A percentile compares a stretch with the other conserved stretches of the same genome.
Evolutionary conservation across 2,329 filamentous ascomycete genomes (phyloP).

Genomic region (Aspergillus nomiae): DNA sequence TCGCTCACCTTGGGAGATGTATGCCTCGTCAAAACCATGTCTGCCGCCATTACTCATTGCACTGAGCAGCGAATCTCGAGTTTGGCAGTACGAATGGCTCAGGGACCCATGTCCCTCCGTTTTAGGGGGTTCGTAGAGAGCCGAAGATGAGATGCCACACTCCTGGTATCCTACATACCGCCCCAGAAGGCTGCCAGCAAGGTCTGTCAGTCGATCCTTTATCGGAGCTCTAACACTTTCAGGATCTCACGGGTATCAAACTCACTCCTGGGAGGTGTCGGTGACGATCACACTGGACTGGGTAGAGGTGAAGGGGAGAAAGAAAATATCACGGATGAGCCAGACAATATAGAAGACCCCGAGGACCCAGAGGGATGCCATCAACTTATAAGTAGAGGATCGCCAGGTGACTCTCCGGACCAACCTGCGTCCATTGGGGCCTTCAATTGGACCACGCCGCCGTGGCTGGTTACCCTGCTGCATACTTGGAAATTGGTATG

Average conservation of each 20-base stretch:
- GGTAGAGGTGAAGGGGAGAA: constrained; percentile 34
- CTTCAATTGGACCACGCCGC: constrained; percentile 42
- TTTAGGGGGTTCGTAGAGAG: constrained; percentile 37
- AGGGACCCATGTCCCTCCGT: constrained; percentile 15
- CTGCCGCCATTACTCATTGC: constrained; percentile 46
- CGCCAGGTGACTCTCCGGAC: constrained; percentile 46
- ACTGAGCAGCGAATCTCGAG: constrained; percentile 38
- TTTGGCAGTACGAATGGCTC: constrained; percentile 33
- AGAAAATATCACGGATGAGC: constrained; percentile 44
- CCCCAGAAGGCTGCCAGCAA: constrained; percentile 34
- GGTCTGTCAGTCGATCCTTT: constrained; percentile 16
- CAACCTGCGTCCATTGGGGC: constrained; percentile 41
- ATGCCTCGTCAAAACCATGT: constrained; percentile 45
- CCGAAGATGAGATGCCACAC: constrained; percentile 37
- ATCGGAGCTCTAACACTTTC: background rate
- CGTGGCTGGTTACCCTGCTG: constrained; percentile 25
- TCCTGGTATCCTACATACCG: constrained; percentile 39
- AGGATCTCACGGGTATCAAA: constrained; percentile 4
- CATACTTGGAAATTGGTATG: constrained; percentile 36
- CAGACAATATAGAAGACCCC: constrained; percentile 44
- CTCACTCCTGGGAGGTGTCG: constrained; percentile 26
- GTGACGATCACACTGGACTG: constrained; percentile 12
- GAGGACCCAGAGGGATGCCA: constrained; percentile 43
- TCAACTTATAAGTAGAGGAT: constrained; percentile 45
- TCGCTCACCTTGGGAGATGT: constrained; percentile 36